Evolutionary conservation across 1,284 basidiomycete genomes (phyloP).

Genomic region (Anthracocystis walkeri): DNA sequence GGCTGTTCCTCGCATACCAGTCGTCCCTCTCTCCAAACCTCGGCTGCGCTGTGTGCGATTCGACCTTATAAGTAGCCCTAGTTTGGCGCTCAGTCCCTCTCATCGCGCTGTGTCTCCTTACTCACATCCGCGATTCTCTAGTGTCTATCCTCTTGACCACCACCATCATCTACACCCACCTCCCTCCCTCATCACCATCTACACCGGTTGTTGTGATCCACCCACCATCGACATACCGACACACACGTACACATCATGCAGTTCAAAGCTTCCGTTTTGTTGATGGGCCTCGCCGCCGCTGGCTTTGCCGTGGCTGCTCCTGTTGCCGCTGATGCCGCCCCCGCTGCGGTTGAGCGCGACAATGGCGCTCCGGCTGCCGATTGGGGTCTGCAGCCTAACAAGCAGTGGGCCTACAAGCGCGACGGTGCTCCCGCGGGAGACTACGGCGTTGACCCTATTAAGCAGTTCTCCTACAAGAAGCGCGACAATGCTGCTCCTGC

Average conservation of each 20-base stretch:
- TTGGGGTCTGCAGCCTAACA: conserved; percentile 18
- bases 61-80: conserved; percentile 1
- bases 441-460: conserved; percentile 16
- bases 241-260: conserved; percentile 24
- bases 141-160: conserved; percentile 16
- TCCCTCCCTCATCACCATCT: neutral
- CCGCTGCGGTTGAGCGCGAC: conserved; percentile 36
- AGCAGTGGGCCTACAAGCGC: conserved; percentile 35
- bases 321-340: conserved; percentile 12
- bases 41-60: neutral
- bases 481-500: conserved; percentile 19
- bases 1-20: neutral
- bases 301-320: conserved; percentile 40
- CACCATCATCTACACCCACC: conserved; percentile 4
- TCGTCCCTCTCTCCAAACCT: neutral
- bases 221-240: neutral
- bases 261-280: conserved; percentile 36
- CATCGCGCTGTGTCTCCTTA: neutral
- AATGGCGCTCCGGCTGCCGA: conserved; percentile 23
- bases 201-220: conserved; percentile 1
- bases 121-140: neutral
- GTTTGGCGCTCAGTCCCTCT: neutral
- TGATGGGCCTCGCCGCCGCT: conserved; percentile 38
- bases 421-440: conserved; percentile 17
- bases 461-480: conserved; percentile 28